Evolutionary conservation across 2,329 filamentous ascomycete species (phyloP).

Genomic region (Monosporascus sp.): DNA sequence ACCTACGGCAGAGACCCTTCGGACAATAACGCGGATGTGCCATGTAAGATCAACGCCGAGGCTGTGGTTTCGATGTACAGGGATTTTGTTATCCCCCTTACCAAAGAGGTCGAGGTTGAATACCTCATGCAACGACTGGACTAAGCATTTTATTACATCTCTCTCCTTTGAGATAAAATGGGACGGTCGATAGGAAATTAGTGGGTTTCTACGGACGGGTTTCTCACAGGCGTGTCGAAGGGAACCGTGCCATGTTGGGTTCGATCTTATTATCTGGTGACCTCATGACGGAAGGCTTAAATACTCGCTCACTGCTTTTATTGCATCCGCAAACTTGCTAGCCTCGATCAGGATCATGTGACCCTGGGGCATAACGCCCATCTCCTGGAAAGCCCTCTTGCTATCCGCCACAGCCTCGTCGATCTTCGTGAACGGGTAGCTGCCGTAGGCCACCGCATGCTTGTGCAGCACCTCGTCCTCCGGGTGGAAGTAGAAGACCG

Average conservation of each 20-base stretch:
- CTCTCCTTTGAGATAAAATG: not conserved
- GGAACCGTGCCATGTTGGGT: not conserved
- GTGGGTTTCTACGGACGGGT: not conserved
- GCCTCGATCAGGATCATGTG: constrained; percentile 84
- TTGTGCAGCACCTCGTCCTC: constrained; percentile 87
- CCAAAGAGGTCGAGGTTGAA: constrained; percentile 97
- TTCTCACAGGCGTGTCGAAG: not conserved
- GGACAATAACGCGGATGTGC: constrained; percentile 46
- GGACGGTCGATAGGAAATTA: not conserved
- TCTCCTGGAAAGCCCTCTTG: constrained; percentile 89
- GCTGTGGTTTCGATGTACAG: constrained; percentile 87
- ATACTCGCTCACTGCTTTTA: constrained; percentile 72
- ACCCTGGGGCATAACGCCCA: constrained; percentile 79
- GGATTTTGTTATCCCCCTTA: constrained; percentile 91
- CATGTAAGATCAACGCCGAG: constrained; percentile 83
- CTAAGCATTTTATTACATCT: constrained; percentile 7
- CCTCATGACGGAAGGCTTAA: constrained; percentile 45
- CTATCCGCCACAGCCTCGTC: constrained; percentile 81
- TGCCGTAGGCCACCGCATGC: constrained; percentile 64
- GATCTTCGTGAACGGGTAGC: constrained; percentile 74
- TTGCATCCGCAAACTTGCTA: constrained; percentile 66
- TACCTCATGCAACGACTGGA: constrained; percentile 92
- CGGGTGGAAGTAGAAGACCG: constrained; percentile 86
- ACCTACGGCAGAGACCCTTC: constrained; percentile 92
- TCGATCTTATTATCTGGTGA: constrained; percentile 7